phyloP scores from a whole-genome alignment of 2,329 filamentous ascomycete genomes.

The Aspergillus sp. region DNA sequence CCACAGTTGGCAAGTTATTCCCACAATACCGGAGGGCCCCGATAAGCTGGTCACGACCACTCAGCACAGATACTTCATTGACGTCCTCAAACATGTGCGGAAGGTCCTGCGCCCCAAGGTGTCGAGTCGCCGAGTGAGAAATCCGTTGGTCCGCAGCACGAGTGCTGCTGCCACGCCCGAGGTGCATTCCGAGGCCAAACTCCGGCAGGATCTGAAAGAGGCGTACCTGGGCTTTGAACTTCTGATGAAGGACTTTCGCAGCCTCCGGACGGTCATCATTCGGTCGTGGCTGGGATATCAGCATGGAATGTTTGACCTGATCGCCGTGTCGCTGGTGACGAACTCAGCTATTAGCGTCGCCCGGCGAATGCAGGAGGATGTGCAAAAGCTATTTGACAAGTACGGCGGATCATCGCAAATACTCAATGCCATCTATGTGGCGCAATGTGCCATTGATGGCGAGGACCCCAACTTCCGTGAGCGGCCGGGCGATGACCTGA shows the following conservation, averaged over 20 bases:
- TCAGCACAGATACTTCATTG: not conserved
- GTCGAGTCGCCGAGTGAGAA: not conserved
- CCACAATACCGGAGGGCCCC: not conserved
- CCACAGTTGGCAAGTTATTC: not conserved
- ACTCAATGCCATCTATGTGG: not conserved
- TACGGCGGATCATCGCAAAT: not conserved
- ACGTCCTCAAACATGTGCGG: not conserved
- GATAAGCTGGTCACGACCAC: not conserved
- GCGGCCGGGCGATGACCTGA: not conserved
- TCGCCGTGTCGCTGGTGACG: constrained; percentile 24
- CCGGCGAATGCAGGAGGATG: constrained; percentile 23
- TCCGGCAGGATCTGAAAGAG: constrained; percentile 24
- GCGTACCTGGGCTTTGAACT: constrained; percentile 17
- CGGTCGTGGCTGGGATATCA: constrained; percentile 23
- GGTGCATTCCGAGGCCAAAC: constrained; percentile 35
- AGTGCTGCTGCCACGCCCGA: constrained; percentile 4
- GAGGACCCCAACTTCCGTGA: not conserved
- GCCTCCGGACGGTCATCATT: constrained; percentile 17
- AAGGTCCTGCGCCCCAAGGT: not conserved
- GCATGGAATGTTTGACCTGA: constrained; percentile 17
- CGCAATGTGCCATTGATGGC: not conserved
- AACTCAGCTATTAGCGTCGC: constrained; percentile 29
- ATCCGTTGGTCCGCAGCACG: too few relatives aligned
- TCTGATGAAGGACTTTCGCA: constrained; percentile 22
- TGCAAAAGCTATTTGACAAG: constrained; percentile 12